These are phyloP conservation scores for Aspergillaceae sp. DNA, from an alignment of 2,329 filamentous ascomycete species.

Conservation along the genomic window DNA sequence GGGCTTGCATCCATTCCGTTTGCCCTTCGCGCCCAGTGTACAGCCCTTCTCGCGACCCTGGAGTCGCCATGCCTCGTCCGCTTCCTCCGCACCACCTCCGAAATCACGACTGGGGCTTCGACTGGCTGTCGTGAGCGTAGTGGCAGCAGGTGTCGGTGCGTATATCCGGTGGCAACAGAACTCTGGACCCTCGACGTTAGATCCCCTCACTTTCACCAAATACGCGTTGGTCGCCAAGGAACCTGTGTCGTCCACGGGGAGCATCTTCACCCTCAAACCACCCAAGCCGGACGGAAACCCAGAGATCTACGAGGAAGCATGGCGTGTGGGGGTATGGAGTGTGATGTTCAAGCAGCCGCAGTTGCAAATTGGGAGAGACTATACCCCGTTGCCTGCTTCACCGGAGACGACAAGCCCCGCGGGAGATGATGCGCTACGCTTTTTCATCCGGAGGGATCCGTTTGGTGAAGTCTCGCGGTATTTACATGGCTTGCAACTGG, in stretches of 20 bases:
- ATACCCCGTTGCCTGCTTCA: slow-evolving; percentile 64
- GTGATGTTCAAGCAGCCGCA: slow-evolving; percentile 93
- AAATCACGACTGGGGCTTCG: slow-evolving; percentile 26
- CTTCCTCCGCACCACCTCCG: slow-evolving; percentile 12
- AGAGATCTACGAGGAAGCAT: slow-evolving; percentile 39
- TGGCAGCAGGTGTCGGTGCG: slow-evolving; percentile 29
- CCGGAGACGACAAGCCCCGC: slow-evolving; percentile 17
- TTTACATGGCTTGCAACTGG: slow-evolving; percentile 55
- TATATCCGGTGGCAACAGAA: slow-evolving; percentile 25
- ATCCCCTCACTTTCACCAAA: slow-evolving; percentile 31
- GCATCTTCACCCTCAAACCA: slow-evolving; percentile 38
- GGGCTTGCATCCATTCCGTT: slow-evolving; percentile 11
- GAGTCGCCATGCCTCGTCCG: slow-evolving; percentile 17
- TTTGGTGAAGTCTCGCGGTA: slow-evolving; percentile 83
- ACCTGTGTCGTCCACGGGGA: slow-evolving; percentile 39
- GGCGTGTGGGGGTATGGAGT: slow-evolving; percentile 66
- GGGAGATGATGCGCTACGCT: slow-evolving; percentile 46
- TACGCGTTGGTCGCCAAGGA: slow-evolving; percentile 37
- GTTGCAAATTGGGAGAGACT: slow-evolving; percentile 81
- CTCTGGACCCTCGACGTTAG: slow-evolving; percentile 20
- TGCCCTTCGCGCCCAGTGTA: slow-evolving; percentile 5
- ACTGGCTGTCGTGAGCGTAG: slow-evolving; percentile 24
- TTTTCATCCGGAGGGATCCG: slow-evolving; percentile 69
- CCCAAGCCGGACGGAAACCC: slow-evolving; percentile 22
- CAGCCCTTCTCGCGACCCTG: slow-evolving; percentile 3